Conservation (phyloP, 108 stramenopile genomes). For the Pseudonitzschia pungens region DNA sequence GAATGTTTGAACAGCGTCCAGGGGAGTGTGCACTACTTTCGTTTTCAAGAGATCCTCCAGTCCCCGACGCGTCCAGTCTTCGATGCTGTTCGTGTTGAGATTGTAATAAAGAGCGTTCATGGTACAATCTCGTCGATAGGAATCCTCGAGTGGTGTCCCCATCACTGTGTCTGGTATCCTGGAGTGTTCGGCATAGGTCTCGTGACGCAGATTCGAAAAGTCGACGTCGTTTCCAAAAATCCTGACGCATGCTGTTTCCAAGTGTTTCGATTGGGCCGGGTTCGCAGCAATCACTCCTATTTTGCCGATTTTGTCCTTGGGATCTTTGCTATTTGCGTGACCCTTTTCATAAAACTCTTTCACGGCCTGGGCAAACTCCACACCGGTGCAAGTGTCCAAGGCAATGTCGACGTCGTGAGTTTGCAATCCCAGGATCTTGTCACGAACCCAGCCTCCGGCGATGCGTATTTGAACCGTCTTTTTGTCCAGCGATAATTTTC, state of each 20-base stretch:
- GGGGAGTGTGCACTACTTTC: conserved; percentile 74
- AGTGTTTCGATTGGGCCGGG: conserved; percentile 97
- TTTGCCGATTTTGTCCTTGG: conserved; percentile 33
- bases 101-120: conserved; percentile 96
- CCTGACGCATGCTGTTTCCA: conserved; percentile 96
- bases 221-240: conserved; percentile 87
- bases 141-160: conserved; percentile 92
- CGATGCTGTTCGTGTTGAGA: conserved; percentile 66
- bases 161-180: conserved; percentile 86
- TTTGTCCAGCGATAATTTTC: conserved; percentile 6
- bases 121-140: conserved; percentile 92
- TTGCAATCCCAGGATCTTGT: conserved; percentile 82
- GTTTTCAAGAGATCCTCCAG: conserved; percentile 65
- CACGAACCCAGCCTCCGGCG: conserved; percentile 89
- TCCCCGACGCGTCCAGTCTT: conserved; percentile 91
- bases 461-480: conserved; percentile 54
- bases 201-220: conserved; percentile 93
- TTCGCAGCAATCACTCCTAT: conserved; percentile 93
- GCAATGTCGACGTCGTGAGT: conserved; percentile 95
- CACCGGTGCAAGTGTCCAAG: conserved; percentile 89
- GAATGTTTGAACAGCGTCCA: conserved; percentile 69
- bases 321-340: conserved; percentile 14
- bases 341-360: conserved; percentile 61
- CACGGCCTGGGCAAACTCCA: conserved; percentile 87
- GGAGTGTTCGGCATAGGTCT: conserved; percentile 71